phyloP scores from a whole-genome alignment of 148 eudicot species.

The Rhododendron henanense region DNA sequence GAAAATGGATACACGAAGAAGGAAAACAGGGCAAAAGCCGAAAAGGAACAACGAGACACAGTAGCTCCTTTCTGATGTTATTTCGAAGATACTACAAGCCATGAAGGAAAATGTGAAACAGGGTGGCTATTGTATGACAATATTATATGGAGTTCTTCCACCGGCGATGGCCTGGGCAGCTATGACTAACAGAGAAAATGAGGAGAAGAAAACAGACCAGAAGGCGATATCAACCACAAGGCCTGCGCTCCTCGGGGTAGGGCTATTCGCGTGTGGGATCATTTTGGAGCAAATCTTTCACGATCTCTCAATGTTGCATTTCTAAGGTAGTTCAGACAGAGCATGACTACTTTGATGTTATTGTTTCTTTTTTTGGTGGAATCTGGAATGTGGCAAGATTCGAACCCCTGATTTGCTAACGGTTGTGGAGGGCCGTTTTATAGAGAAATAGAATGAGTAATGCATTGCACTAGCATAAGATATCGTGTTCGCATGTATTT shows the following conservation, averaged over 20 bases:
- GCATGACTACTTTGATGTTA: neutral
- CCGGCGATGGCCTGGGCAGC: slow-evolving; percentile 67
- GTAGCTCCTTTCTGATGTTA: neutral
- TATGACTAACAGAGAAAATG: slow-evolving; percentile 21
- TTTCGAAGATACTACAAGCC: no score
- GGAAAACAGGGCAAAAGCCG: neutral
- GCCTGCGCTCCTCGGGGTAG: slow-evolving; percentile 42
- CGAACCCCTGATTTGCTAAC: no score
- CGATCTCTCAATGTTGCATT: slow-evolving; percentile 36
- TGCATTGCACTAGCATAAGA: no score
- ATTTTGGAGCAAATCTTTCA: slow-evolving; percentile 48
- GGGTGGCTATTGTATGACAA: slow-evolving; percentile 73
- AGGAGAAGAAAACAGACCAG: slow-evolving; percentile 7
- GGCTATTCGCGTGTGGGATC: slow-evolving; percentile 44
- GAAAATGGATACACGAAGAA: neutral
- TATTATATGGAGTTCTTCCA: slow-evolving; percentile 61
- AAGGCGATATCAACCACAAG: slow-evolving; percentile 23
- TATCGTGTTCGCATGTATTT: no score
- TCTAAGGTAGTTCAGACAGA: slow-evolving; percentile 1
- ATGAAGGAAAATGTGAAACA: slow-evolving; percentile 12
- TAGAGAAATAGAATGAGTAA: no score
- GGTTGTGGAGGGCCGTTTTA: no score
- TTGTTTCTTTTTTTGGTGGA: no score
- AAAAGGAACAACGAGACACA: neutral
- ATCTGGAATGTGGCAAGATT: no score